Conservation (phyloP, 768 basidiomycete genomes). For the Rhodotorula toruloides region DNA sequence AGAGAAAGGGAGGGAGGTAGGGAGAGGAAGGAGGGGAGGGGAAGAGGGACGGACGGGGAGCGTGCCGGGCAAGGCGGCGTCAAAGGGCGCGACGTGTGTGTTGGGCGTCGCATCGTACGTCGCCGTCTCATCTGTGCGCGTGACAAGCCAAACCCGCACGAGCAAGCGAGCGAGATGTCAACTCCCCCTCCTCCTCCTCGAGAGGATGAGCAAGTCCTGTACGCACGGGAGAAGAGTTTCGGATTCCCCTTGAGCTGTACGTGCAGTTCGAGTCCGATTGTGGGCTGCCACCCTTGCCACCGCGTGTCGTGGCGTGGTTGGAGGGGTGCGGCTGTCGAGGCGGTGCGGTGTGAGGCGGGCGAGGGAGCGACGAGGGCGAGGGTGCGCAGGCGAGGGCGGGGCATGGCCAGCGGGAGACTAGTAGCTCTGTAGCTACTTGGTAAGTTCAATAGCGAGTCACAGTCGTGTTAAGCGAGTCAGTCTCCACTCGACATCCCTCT, state of each 20-base stretch:
- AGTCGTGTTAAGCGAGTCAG: neutral
- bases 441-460: neutral
- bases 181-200: neutral
- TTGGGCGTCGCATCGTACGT: slow-evolving; percentile 61
- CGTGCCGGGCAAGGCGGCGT: slow-evolving; percentile 89
- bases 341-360: neutral
- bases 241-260: slow-evolving; percentile 80
- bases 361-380: neutral
- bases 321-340: neutral
- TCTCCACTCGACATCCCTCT: neutral
- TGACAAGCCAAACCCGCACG: neutral
- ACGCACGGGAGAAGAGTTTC: slow-evolving; percentile 79
- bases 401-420: neutral
- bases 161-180: neutral
- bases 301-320: neutral
- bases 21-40: neutral
- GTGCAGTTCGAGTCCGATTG: slow-evolving; percentile 93
- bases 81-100: slow-evolving; percentile 66
- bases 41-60: slow-evolving; percentile 62
- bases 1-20: neutral
- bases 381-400: neutral
- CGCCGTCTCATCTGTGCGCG: slow-evolving; percentile 49
- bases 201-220: slow-evolving; percentile 7
- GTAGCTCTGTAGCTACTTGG: no score
- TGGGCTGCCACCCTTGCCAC: slow-evolving; percentile 66